Evolutionary conservation across 495 filamentous ascomycete species (phyloP).

Genomic region (Hyphodiscus hymeniophilus): DNA sequence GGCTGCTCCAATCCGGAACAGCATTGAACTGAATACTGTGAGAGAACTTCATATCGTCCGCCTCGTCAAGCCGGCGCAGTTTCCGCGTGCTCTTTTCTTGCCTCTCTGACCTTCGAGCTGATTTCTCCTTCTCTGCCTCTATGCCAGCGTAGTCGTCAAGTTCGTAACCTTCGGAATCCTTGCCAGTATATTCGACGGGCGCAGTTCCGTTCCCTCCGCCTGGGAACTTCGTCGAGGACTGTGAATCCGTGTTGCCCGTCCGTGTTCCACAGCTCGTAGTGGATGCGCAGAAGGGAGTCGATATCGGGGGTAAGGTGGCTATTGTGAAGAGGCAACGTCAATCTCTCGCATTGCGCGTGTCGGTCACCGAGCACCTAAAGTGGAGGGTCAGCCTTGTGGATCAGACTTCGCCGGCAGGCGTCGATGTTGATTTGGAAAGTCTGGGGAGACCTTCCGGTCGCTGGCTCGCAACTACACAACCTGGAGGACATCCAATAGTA

Average conservation of each 20-base stretch:
- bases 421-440: no score
- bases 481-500: no score
- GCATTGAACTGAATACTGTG: slow-evolving; percentile 99
- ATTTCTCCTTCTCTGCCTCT: neutral
- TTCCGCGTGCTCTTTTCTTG: slow-evolving; percentile 37
- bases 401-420: no score
- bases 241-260: slow-evolving; percentile 5
- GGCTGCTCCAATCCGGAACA: slow-evolving; percentile 95
- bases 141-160: slow-evolving; percentile 18
- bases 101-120: slow-evolving; percentile 19
- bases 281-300: slow-evolving; percentile 24
- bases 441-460: no score
- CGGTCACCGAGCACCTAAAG: no score
- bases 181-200: slow-evolving; percentile 2
- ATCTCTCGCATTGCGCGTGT: no score
- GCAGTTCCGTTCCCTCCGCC: slow-evolving; percentile 13
- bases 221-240: slow-evolving; percentile 11
- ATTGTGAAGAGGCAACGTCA: slow-evolving; percentile 24
- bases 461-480: no score
- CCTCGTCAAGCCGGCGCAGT: slow-evolving; percentile 47
- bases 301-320: slow-evolving; percentile 17
- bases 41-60: slow-evolving; percentile 97
- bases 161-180: slow-evolving; percentile 19
- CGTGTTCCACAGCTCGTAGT: slow-evolving; percentile 11
- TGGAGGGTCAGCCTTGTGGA: no score